Conservation (phyloP, 257 asterid species). For the Nicotiana noctiflora region DNA sequence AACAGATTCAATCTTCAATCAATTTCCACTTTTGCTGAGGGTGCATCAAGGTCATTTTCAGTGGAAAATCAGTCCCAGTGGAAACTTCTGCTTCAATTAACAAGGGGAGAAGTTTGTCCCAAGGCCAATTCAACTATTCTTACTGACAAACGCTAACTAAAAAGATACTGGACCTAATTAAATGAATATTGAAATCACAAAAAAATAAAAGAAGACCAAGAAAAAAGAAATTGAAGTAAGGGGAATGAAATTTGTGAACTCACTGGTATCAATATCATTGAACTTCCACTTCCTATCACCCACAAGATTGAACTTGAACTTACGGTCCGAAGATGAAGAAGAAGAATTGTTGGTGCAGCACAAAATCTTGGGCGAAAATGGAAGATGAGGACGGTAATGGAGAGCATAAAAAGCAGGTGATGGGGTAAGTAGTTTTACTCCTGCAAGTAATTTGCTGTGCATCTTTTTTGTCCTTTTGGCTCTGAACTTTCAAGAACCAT, state of each 20-base stretch:
- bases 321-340: constrained; percentile 30
- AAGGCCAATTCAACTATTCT: no score
- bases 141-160: no score
- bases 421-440: no score
- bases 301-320: constrained; percentile 51
- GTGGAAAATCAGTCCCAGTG: not conserved
- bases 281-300: constrained; percentile 63
- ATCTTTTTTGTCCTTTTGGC: not conserved
- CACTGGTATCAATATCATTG: constrained; percentile 63
- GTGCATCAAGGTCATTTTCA: not conserved
- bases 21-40: not conserved
- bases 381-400: constrained; percentile 24
- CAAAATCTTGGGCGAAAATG: constrained; percentile 29
- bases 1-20: not conserved
- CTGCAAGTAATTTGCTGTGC: not conserved
- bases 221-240: not conserved
- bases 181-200: not conserved
- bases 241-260: constrained; percentile 11
- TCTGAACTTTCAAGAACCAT: not conserved
- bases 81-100: not conserved
- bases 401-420: constrained; percentile 12
- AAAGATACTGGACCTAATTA: not conserved
- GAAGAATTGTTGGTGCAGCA: constrained; percentile 52
- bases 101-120: not conserved
- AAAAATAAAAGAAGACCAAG: not conserved